phyloP scores from a whole-genome alignment of 2,329 filamentous ascomycete genomes.

The Rachicladosporium sp. region DNA sequence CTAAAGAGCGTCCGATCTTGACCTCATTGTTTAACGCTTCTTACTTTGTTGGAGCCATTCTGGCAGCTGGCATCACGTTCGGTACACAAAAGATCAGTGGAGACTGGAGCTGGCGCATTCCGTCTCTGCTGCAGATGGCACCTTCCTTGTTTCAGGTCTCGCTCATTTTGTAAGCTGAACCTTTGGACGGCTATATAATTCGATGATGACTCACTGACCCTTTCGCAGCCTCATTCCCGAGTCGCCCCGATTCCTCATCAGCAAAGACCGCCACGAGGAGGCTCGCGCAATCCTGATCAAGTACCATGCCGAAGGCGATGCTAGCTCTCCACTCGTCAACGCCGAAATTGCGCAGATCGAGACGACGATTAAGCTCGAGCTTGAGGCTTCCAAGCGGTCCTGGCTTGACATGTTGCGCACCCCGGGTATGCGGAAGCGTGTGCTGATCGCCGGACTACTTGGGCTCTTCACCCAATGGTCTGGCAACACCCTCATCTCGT shows the following conservation, averaged over 20 bases:
- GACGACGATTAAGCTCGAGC: constrained; percentile 42
- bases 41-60: constrained; percentile 42
- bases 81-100: constrained; percentile 32
- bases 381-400: constrained; percentile 40
- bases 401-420: constrained; percentile 50
- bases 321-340: constrained; percentile 38
- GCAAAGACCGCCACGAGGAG: constrained; percentile 6
- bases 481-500: constrained; percentile 38
- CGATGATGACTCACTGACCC: constrained; percentile 9
- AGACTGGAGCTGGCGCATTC: constrained; percentile 37
- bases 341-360: constrained; percentile 50
- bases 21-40: constrained; percentile 51
- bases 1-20: constrained; percentile 47
- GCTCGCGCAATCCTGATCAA: constrained; percentile 27
- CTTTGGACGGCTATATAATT: too few species aligned
- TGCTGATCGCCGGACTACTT: constrained; percentile 37
- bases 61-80: constrained; percentile 36
- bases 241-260: constrained; percentile 8
- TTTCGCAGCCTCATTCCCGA: constrained; percentile 4
- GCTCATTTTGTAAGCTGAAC: constrained; percentile 7
- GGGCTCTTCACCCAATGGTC: constrained; percentile 45
- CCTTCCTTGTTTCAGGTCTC: constrained; percentile 32
- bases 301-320: constrained; percentile 19
- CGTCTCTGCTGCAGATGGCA: constrained; percentile 34
- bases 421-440: constrained; percentile 39